Evolutionary conservation across 495 filamentous ascomycete species (phyloP), one percentile per base, ranked within the genome.

Genomic region (Neurospora sp.): DNA sequence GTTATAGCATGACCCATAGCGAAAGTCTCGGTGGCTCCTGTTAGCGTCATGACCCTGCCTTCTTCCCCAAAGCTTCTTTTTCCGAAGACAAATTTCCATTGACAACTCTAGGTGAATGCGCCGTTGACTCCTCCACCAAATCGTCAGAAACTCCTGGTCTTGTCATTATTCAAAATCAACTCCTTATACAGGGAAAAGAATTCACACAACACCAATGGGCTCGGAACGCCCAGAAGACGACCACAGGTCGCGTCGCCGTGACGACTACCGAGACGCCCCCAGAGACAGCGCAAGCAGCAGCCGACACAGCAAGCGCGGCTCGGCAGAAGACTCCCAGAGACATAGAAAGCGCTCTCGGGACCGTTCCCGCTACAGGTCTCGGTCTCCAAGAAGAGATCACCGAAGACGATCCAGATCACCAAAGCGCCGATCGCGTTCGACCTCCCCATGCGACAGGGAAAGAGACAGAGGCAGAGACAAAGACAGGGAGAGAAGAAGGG

Each of bases 351-450:
- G 77, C 36, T 74, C 71, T 62, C 76, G 75, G 69, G 72, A 77
- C 0, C 77, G 78, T 28, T 74, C 77, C 40, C 74, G 73, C 28
- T 75, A 80, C 17, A 69, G 42, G 13, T 34, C 42, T 70, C 70
- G 73, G 38, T 83, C 82, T 37, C 73, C 77, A 66, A 78, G 79
- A 19, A 77, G 76, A 72, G 76, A 75, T 62, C 76, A 75, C 34
- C 76, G 74, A 45, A 74, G 80, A 45, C 82, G 83, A 36, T 85
- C 84, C 15, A 77, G 77, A 70, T 82, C 82, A 19, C 83, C 83
- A 21, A 74, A 78, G 39, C 79, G 74, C n/a, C 79, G 79, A 73
- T 82, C 84, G 17, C 80, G 73, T 21, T 80, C 79, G 5, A 28
- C 28, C 28, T 66, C 54, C 19, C 54, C 54, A 34, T 28, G 54